phyloP scores from a whole-genome alignment of 2,329 filamentous ascomycete species.

The Botrytis tulipae region DNA sequence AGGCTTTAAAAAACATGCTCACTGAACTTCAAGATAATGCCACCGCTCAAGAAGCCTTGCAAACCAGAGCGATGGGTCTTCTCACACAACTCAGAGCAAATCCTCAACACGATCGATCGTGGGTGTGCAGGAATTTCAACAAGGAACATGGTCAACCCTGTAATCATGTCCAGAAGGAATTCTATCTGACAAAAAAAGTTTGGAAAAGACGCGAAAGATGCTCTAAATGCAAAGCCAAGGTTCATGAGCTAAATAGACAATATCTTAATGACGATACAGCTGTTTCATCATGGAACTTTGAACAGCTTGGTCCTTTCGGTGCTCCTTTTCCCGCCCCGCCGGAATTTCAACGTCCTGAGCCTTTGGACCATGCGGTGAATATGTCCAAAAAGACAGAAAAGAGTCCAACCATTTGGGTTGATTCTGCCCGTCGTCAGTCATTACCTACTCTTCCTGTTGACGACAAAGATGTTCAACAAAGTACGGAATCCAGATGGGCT shows the following conservation, averaged over 20 bases:
- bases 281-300: not conserved
- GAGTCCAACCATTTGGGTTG: not conserved
- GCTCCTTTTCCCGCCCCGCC: not conserved
- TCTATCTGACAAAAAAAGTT: not conserved
- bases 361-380: not conserved
- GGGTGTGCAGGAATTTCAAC: not conserved
- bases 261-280: not conserved
- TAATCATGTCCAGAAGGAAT: conserved; percentile 13
- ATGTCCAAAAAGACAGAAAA: not conserved
- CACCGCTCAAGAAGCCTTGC: conserved; percentile 6
- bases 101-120: not conserved
- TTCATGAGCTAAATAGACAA: not conserved
- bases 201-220: conserved; percentile 19
- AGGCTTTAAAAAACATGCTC: conserved; percentile 61
- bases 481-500: conserved; percentile 5
- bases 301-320: not conserved
- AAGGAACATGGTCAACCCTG: not conserved
- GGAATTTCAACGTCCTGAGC: not conserved
- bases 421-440: not conserved
- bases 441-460: not conserved
- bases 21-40: not conserved
- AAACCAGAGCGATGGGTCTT: conserved; percentile 10
- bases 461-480: not conserved
- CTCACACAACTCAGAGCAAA: not conserved
- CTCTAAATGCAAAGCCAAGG: conserved; percentile 6